A percentile compares a stretch with the other conserved stretches of the same genome.
Conservation (phyloP, 2,329 filamentous ascomycete genomes). For the Ilyonectria mors-panacis region DNA sequence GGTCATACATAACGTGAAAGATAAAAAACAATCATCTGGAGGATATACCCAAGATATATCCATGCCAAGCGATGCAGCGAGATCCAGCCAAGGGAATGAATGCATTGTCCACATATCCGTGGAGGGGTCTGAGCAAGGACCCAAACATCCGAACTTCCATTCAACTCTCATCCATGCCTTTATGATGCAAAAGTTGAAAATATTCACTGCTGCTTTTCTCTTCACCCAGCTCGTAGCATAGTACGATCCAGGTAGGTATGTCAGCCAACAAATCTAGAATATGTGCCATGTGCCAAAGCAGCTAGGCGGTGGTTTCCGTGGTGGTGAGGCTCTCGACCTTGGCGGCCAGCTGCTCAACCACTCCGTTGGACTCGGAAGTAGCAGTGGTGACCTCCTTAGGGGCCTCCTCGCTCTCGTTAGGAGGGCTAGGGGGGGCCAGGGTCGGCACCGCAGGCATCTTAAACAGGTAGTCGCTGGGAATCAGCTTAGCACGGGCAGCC, state of each 20-base stretch:
- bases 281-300: not conserved
- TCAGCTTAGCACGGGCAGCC: conserved; percentile 77
- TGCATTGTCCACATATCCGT: not conserved
- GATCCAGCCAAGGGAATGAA: conserved; percentile 3
- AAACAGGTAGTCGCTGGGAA: conserved; percentile 81
- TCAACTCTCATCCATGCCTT: conserved; percentile 1
- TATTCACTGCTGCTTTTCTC: not conserved
- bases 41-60: conserved; percentile 1
- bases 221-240: not conserved
- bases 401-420: conserved; percentile 41
- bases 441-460: conserved; percentile 72
- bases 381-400: conserved; percentile 33
- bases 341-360: conserved; percentile 51
- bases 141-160: conserved; percentile 1
- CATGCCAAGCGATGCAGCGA: not conserved
- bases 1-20: conserved; percentile 4
- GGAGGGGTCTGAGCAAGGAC: not conserved
- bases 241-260: not conserved
- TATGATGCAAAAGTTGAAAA: conserved; percentile 20
- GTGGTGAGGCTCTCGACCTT: conserved; percentile 55
- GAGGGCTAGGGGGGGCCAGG: conserved; percentile 53
- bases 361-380: conserved; percentile 37
- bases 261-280: not conserved
- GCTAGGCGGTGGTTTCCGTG: conserved; percentile 25
- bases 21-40: conserved; percentile 2